Conservation (phyloP, 2,329 filamentous ascomycete species). For the Iodosphaeria phyllophila region DNA sequence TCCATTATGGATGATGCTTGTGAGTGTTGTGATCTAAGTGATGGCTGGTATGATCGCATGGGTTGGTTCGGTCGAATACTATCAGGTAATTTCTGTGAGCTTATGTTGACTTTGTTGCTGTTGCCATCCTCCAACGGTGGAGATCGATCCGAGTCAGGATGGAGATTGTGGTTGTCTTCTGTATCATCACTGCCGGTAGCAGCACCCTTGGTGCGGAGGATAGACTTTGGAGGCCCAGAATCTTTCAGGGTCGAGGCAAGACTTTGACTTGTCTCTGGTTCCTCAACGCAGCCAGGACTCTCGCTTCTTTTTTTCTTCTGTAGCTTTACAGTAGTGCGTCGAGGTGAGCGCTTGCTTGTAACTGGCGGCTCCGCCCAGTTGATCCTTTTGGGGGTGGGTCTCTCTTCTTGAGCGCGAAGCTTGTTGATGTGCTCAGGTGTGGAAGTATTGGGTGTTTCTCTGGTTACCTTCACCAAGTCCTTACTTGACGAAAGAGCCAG, state of each 20-base stretch:
- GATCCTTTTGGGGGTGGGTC: slow-evolving; percentile 8
- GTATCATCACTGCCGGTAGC: slow-evolving; percentile 5
- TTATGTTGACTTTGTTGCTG: slow-evolving; percentile 11
- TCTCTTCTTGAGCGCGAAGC: slow-evolving; percentile 20
- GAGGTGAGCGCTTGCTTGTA: too few species aligned
- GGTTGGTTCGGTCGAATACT: slow-evolving; percentile 25
- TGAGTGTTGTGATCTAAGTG: slow-evolving; percentile 30
- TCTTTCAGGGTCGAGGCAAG: slow-evolving; percentile 34
- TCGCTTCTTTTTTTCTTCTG: slow-evolving; percentile 20
- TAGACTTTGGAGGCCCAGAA: slow-evolving; percentile 22
- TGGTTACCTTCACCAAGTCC: slow-evolving; percentile 4
- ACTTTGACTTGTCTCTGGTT: slow-evolving; percentile 16
- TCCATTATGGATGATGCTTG: too few species aligned
- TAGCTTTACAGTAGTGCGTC: slow-evolving; percentile 27
- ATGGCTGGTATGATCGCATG: slow-evolving; percentile 32
- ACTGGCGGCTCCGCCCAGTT: slow-evolving; percentile 2
- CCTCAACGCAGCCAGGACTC: slow-evolving; percentile 10
- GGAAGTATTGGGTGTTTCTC: slow-evolving; percentile 11
- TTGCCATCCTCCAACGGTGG: too few species aligned
- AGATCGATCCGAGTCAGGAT: too few species aligned
- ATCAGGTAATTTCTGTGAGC: slow-evolving; percentile 22
- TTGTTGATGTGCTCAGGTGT: slow-evolving; percentile 16
- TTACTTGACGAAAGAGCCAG: slow-evolving; percentile 8
- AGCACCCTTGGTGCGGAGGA: slow-evolving; percentile 13
- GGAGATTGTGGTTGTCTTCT: slow-evolving; percentile 4